Base-by-base conservation (phyloP, 768 basidiomycete species). In the Trametes cubensis region DNA sequence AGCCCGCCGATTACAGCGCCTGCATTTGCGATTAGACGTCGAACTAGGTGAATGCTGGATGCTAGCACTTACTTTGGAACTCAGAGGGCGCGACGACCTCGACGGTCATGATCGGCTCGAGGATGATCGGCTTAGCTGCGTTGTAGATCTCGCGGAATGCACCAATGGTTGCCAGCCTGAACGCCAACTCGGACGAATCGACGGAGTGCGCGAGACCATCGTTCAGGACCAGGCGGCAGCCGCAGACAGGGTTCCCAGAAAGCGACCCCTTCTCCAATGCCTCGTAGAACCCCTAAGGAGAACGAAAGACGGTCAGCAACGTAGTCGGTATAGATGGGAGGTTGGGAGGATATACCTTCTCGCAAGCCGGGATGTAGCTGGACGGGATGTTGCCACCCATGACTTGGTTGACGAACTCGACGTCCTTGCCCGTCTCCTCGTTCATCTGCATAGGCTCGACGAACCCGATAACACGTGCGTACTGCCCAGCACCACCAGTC, bases 41-140 rank as follows among this genome's bases (percentile, higher is more conserved):
- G 25, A 17, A 14, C 7, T 1, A 4, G 11, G 4, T 26, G 38
- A 25, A 42, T 18, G 17, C 54, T 21, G 13, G 55, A 26, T 6
- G 18, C 6, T 42, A 26, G 7, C 15, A 78, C 80, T 54, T 72
- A 82, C 90, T 90, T 74, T 99, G 97, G 83, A 98, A 99, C 72
- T 99, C 97, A 14, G 85, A 81, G 2, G 97, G 97, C 0, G 96
- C 95, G 41, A 98, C 89, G 26, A 98, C 93, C 70, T 99, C 96
- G 40, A 99, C 96, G 17, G 85, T 92, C 96, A 99, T 99, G 76
- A 98, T 89, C n/a, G 96, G 96, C 73, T 99, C 96, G 42, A 99
- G 78, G 58, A 99, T 89, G 55, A 93, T 87, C 0, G 93, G 87
- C 54, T 79, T 80, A 47, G 92, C 88, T 65, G 82, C 82, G 65